These are phyloP conservation scores for Trichopus zeylanicus DNA, from an alignment of 116 monocot species.

Conservation along the genomic window DNA sequence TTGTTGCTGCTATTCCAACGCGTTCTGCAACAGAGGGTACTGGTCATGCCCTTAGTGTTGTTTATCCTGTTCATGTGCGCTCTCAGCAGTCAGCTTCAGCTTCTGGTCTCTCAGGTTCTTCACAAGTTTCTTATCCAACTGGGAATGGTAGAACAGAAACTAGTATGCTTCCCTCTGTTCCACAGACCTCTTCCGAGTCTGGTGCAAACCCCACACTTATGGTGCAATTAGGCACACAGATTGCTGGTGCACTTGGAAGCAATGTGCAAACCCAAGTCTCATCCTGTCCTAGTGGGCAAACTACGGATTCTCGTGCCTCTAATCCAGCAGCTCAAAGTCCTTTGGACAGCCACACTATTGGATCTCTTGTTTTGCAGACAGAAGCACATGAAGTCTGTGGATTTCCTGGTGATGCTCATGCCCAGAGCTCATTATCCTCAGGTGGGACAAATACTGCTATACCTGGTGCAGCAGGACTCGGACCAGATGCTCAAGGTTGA, in stretches of 20 bases:
- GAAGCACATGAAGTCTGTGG: background rate
- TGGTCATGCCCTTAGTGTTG: constrained; percentile 36
- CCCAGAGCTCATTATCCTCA: constrained; percentile 1
- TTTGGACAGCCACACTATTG: background rate
- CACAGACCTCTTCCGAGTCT: constrained; percentile 15
- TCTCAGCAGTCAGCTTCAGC: constrained; percentile 15
- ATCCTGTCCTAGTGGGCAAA: constrained; percentile 6
- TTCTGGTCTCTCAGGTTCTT: constrained; percentile 15
- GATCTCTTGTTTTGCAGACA: background rate
- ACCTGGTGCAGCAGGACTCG: background rate
- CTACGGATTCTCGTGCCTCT: constrained; percentile 6
- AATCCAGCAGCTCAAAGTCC: constrained; percentile 1
- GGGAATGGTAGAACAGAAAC: constrained; percentile 12
- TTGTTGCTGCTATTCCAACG: constrained; percentile 41
- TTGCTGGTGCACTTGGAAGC: constrained; percentile 16
- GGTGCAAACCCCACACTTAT: constrained; percentile 19
- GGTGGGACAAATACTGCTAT: background rate
- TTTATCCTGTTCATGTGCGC: constrained; percentile 54
- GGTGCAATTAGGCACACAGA: constrained; percentile 21
- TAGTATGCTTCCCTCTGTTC: constrained; percentile 5
- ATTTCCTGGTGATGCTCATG: constrained; percentile 1
- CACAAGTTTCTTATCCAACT: constrained; percentile 18
- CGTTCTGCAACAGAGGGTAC: constrained; percentile 26
- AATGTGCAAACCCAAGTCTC: constrained; percentile 11
- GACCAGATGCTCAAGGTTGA: background rate